A percentile compares a stretch with the other conserved stretches of the same genome.
Evolutionary conservation across 2,329 filamentous ascomycete genomes (phyloP).

Genomic region (Pyrenophora graminea): DNA sequence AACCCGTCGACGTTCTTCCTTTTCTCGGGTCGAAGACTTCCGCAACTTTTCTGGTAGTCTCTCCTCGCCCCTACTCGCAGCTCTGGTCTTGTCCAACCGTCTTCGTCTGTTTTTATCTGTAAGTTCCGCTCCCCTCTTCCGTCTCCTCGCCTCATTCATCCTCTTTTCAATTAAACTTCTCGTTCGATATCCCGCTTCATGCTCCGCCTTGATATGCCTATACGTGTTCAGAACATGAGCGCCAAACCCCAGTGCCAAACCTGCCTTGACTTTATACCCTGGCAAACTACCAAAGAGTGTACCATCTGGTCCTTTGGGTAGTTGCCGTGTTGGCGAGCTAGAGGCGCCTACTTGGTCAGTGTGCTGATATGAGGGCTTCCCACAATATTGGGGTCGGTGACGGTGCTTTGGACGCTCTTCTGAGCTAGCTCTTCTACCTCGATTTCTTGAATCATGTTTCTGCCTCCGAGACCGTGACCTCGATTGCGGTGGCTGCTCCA

Average conservation of each 20-base stretch:
- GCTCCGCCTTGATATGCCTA: constrained; percentile 29
- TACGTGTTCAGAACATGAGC: constrained; percentile 26
- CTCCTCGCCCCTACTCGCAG: not conserved
- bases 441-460: no score
- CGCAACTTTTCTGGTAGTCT: not conserved
- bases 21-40: not conserved
- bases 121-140: not conserved
- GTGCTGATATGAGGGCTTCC: no score
- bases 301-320: constrained; percentile 18
- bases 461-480: not conserved
- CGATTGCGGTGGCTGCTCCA: not conserved
- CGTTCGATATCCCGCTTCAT: constrained; percentile 18
- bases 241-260: constrained; percentile 22
- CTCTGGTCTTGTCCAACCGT: not conserved
- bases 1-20: not conserved
- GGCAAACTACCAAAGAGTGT: constrained; percentile 25
- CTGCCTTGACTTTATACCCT: constrained; percentile 18
- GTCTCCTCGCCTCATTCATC: constrained; percentile 12
- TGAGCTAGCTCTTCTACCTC: not conserved
- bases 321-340: constrained; percentile 1
- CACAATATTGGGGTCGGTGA: not conserved
- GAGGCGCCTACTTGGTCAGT: not conserved
- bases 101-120: not conserved
- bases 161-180: constrained; percentile 21
- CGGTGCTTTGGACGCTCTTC: not conserved